These are phyloP conservation scores for Perkinsus chesapeaki DNA, from an alignment of 169 alveolate species.

Conservation along the genomic window DNA sequence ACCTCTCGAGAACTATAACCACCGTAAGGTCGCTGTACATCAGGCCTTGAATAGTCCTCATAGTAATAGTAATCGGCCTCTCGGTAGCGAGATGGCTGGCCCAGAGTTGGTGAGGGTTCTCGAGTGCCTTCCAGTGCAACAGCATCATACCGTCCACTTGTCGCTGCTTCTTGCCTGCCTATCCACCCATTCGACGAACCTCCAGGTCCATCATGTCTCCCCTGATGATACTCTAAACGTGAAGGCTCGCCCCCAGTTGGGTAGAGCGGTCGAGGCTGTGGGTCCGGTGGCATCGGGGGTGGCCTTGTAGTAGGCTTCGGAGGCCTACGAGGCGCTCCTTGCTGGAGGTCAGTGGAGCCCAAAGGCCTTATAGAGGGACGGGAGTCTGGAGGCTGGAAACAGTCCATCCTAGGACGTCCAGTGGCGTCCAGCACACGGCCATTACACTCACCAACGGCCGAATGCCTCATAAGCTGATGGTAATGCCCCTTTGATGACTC, in stretches of 20 bases:
- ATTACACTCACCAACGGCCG: background rate
- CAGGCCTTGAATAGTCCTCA: background rate
- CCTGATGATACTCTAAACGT: background rate
- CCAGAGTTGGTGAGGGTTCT: background rate
- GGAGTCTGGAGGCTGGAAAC: conserved; percentile 2
- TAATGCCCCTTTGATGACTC: no score
- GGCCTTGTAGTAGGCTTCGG: background rate
- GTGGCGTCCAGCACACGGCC: background rate
- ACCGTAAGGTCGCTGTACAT: background rate
- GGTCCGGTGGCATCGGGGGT: background rate
- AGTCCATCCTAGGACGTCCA: background rate
- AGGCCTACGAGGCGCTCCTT: background rate
- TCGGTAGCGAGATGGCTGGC: background rate
- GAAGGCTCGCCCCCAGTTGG: background rate
- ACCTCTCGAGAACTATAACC: background rate
- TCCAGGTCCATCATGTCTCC: background rate
- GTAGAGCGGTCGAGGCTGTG: background rate
- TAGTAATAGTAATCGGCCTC: background rate
- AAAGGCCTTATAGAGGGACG: background rate
- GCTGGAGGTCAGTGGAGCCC: background rate
- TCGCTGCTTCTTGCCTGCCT: background rate
- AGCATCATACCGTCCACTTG: background rate
- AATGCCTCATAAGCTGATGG: background rate
- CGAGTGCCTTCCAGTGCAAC: background rate
- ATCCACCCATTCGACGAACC: background rate